Evolutionary conservation across 2,329 filamentous ascomycete species (phyloP), one percentile per base, ranked within the genome.

Genomic region (Fusarium sp.): DNA sequence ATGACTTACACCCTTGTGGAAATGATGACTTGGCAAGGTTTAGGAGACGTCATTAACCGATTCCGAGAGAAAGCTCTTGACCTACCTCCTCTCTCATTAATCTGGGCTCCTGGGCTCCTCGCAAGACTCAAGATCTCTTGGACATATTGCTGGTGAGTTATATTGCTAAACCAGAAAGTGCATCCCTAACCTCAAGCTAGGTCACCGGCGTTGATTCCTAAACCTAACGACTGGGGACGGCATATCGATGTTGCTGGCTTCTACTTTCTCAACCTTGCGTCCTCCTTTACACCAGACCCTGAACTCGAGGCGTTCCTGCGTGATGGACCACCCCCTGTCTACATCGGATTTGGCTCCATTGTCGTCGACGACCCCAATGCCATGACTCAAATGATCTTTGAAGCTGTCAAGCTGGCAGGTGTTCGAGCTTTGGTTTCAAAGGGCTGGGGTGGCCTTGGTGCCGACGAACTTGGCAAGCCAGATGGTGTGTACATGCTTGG

Each of bases 11-110:
- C 91, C 1, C 83, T 97, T 18, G 92, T 97, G 3, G 94, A 97
- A 72, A 93, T 97, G 88, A 90, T 97, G 86, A 95, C 94, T 11
- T 97, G 94, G 94, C 94, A 97, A 80, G 94, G 94, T 0, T 82
- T 97, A 5, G 95, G 95, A 39, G 95, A 98, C 79, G 85, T 98
- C 7, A 95, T 98, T 77, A 98, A 98, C 76, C 88, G 90, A 11
- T 98, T 97, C 75, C 87, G 95, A 55, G 90, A 91, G 70, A 90
- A 90, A 62, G 88, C 88, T 13, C 85, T 97, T 1, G 91, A 92
- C 28, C 83, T 98, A 1, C 92, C 96, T 46, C 88, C 92, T 0
- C 86, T 98, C 43, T 94, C 92, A 65, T 83, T 94, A 8, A 90
- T 97, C 51, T 95, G 92, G 88, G 95, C 93, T 3, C 94, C 95